These are phyloP conservation scores for Irineochytrium annulatum DNA, from an alignment of 192 early-diverging fungal genomes.

Conservation along the genomic window DNA sequence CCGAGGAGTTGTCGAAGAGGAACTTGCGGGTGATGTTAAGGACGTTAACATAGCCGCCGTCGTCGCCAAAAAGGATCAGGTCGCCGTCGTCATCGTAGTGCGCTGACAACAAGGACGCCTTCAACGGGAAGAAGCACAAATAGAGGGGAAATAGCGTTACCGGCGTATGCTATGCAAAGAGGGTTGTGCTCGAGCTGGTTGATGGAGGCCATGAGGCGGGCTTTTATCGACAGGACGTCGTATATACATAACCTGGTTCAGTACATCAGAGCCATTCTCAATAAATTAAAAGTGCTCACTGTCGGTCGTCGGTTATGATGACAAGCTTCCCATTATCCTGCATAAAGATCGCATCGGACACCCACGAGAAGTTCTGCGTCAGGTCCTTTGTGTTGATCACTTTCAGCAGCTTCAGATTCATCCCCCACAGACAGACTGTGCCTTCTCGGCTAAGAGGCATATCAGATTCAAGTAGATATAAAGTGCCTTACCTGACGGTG, in stretches of 20 bases:
- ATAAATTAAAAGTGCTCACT: slow-evolving; percentile 25
- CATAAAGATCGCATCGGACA: slow-evolving; percentile 50
- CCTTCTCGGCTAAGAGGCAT: slow-evolving; percentile 46
- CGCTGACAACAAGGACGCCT: slow-evolving; percentile 15
- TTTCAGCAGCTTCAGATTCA: slow-evolving; percentile 51
- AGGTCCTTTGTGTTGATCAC: slow-evolving; percentile 47
- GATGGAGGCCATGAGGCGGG: slow-evolving; percentile 45
- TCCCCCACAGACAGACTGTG: slow-evolving; percentile 49
- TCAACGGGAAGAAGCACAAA: background rate
- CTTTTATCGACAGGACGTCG: slow-evolving; percentile 61
- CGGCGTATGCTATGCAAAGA: slow-evolving; percentile 49
- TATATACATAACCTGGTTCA: slow-evolving; percentile 48
- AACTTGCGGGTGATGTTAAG: slow-evolving; percentile 46
- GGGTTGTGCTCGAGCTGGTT: slow-evolving; percentile 57
- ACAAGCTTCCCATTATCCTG: slow-evolving; percentile 51
- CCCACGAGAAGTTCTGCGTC: slow-evolving; percentile 43
- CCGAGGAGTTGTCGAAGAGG: slow-evolving; percentile 39
- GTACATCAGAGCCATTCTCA: slow-evolving; percentile 3
- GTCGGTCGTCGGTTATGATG: slow-evolving; percentile 55
- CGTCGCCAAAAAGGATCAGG: slow-evolving; percentile 57
- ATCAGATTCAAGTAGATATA: background rate
- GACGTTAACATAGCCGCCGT: slow-evolving; percentile 59
- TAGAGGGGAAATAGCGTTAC: slow-evolving; percentile 18
- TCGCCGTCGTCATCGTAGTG: slow-evolving; percentile 53
- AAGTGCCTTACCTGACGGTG: slow-evolving; percentile 43